Conservation (phyloP, 139 green algal species). For the Microglena sp. region DNA sequence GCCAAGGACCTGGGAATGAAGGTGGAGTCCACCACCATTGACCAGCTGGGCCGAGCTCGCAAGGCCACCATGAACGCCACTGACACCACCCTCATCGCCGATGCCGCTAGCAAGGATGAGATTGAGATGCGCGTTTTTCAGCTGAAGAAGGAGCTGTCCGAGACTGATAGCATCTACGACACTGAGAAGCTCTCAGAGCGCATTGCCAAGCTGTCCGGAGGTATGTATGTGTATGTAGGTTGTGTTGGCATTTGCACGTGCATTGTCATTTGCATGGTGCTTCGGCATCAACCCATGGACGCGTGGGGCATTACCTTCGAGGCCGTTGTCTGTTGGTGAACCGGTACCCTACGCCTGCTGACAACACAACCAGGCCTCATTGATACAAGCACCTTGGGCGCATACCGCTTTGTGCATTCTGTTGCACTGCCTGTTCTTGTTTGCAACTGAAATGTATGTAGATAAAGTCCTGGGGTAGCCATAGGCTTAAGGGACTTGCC, state of each 20-base stretch:
- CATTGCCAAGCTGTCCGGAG: constrained; percentile 96
- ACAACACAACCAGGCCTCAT: too few relatives aligned
- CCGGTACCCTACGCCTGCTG: too few relatives aligned
- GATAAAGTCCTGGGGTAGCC: too few relatives aligned
- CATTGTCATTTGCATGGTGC: too few relatives aligned
- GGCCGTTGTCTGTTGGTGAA: too few relatives aligned
- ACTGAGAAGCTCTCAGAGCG: constrained; percentile 96
- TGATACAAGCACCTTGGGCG: too few relatives aligned
- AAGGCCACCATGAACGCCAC: constrained; percentile 78
- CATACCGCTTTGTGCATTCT: too few relatives aligned
- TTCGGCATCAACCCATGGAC: too few relatives aligned
- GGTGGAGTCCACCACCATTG: constrained; percentile 57
- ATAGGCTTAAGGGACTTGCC: too few relatives aligned
- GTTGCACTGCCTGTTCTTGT: too few relatives aligned
- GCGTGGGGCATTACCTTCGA: too few relatives aligned
- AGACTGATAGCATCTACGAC: constrained; percentile 95
- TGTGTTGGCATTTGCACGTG: neutral
- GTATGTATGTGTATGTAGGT: constrained; percentile 77
- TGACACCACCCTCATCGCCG: constrained; percentile 87
- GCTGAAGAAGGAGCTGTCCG: constrained; percentile 68
- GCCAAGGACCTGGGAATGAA: constrained; percentile 72
- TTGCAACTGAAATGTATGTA: too few relatives aligned
- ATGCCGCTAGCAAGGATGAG: constrained; percentile 89
- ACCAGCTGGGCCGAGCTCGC: constrained; percentile 86
- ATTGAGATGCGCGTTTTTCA: constrained; percentile 78